Evolutionary conservation across 169 alveolate species (phyloP).

Genomic region (Plasmodium relictum): DNA sequence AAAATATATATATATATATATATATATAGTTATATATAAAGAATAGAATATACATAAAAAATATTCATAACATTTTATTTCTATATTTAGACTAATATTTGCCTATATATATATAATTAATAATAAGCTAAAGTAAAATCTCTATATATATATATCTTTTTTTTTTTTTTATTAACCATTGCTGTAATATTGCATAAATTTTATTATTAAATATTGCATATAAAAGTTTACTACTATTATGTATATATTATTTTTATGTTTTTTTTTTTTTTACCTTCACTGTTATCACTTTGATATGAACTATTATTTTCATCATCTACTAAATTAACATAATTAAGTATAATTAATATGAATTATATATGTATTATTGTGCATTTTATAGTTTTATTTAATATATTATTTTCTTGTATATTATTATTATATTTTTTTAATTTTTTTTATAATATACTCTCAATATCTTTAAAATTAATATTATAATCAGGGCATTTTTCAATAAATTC

Average conservation of each 20-base stretch:
- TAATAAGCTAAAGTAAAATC: neutral
- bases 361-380: too few relatives aligned
- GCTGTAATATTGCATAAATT: constrained; percentile 10
- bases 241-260: constrained; percentile 2
- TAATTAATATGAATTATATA: neutral
- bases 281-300: constrained; percentile 48
- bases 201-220: constrained; percentile 10
- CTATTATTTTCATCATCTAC: constrained; percentile 54
- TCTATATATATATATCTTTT: neutral
- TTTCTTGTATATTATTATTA: neutral
- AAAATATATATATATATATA: constrained; percentile 23
- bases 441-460: constrained; percentile 38
- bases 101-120: neutral
- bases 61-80: too few relatives aligned
- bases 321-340: neutral
- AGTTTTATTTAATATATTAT: neutral
- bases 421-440: neutral
- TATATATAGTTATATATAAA: constrained; percentile 16
- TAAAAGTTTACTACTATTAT: neutral
- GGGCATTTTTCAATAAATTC: constrained; percentile 62
- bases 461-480: constrained; percentile 15
- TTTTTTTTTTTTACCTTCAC: constrained; percentile 54
- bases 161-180: neutral
- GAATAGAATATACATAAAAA: neutral
- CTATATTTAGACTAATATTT: neutral